These are phyloP conservation scores for Nectriaceae sp. DNA, from an alignment of 2,329 filamentous ascomycete species.

Conservation along the genomic window DNA sequence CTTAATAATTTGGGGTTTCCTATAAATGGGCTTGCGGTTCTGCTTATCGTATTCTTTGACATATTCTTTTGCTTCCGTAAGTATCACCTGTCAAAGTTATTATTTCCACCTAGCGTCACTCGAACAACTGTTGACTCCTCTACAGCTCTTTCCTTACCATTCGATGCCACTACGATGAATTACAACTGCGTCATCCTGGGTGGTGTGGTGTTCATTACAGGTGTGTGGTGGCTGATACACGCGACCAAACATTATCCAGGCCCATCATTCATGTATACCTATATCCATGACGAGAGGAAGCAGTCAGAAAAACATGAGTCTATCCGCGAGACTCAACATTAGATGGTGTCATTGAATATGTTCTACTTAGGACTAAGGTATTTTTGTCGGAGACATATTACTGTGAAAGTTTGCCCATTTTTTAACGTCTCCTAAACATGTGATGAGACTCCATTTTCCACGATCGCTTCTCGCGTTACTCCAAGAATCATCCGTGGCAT, in stretches of 20 bases:
- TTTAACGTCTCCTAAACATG: no score
- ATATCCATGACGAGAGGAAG: constrained; percentile 1
- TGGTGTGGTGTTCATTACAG: constrained; percentile 18
- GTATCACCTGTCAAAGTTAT: constrained; percentile 3
- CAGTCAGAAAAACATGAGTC: no score
- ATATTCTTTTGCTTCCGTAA: constrained; percentile 29
- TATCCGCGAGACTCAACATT: no score
- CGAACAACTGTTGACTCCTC: constrained; percentile 2
- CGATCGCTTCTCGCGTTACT: no score
- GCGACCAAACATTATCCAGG: constrained; percentile 22
- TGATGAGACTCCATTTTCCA: no score
- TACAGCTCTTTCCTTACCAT: constrained; percentile 21
- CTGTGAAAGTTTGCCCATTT: no score
- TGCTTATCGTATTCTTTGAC: constrained; percentile 23
- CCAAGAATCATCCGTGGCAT: no score
- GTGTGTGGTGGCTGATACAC: constrained; percentile 21
- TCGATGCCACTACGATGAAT: constrained; percentile 26
- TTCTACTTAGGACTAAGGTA: no score
- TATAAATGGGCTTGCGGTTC: constrained; percentile 19
- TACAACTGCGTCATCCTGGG: constrained; percentile 26
- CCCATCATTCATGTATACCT: constrained; percentile 13
- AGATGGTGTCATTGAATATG: no score
- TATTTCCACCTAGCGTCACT: no score
- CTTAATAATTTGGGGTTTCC: constrained; percentile 8
- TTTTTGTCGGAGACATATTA: no score